These are phyloP conservation scores for Sugiyamaella novakii DNA, from an alignment of 1,139 yeast genomes.

Conservation along the genomic window DNA sequence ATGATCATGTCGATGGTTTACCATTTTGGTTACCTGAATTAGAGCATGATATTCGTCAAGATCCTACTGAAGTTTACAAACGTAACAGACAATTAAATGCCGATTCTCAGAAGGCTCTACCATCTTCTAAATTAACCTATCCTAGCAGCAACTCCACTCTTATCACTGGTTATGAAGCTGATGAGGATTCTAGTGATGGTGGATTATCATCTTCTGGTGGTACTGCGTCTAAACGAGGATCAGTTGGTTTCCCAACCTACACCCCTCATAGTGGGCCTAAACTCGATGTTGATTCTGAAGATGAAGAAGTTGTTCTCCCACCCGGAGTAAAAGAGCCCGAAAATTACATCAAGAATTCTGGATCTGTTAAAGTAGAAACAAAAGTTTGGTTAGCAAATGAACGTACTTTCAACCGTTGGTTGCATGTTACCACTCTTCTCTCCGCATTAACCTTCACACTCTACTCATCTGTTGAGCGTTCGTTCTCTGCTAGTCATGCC, in stretches of 20 bases:
- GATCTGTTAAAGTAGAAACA: slow-evolving; percentile 92
- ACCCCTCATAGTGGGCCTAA: slow-evolving; percentile 33
- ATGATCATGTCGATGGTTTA: slow-evolving; percentile 82
- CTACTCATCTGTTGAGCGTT: slow-evolving; percentile 71
- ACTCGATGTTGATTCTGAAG: slow-evolving; percentile 81
- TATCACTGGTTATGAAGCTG: slow-evolving; percentile 27
- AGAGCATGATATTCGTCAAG: slow-evolving; percentile 75
- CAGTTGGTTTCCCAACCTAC: slow-evolving; percentile 35
- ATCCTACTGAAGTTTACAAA: slow-evolving; percentile 73
- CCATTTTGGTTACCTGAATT: slow-evolving; percentile 96
- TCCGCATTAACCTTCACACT: slow-evolving; percentile 87
- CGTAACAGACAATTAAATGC: slow-evolving; percentile 46
- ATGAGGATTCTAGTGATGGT: slow-evolving; percentile 38
- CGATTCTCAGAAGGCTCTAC: slow-evolving; percentile 20
- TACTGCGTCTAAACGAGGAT: slow-evolving; percentile 10
- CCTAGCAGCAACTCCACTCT: slow-evolving; percentile 21
- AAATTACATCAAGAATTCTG: slow-evolving; percentile 77
- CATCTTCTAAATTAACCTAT: slow-evolving; percentile 11
- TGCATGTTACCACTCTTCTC: slow-evolving; percentile 83
- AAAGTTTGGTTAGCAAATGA: slow-evolving; percentile 99
- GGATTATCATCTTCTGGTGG: slow-evolving; percentile 23
- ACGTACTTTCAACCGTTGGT: slow-evolving; percentile 95
- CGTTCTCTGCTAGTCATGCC: slow-evolving; percentile 48
- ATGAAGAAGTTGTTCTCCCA: slow-evolving; percentile 82
- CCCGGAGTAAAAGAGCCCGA: slow-evolving; percentile 87